Percentiles rank a stretch among this genome's conserved stretches.
These are phyloP conservation scores for Diaporthe sp. DNA, from an alignment of 2,329 filamentous ascomycete species.

Conservation along the genomic window DNA sequence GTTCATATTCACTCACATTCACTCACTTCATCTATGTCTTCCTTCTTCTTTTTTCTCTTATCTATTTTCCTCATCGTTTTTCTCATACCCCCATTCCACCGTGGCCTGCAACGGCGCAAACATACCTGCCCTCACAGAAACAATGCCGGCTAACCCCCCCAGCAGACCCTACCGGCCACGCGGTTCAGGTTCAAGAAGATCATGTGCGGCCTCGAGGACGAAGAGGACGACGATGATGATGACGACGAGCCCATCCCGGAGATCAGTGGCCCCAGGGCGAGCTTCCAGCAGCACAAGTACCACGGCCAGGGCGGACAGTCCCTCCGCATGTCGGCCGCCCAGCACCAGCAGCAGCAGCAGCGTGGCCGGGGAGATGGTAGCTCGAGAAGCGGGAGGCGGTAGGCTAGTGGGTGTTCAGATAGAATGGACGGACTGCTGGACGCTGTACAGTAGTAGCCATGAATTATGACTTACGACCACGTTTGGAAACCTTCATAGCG, in stretches of 20 bases:
- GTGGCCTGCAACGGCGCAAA: not conserved
- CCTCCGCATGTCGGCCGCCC: conserved; percentile 9
- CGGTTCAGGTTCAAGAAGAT: conserved; percentile 69
- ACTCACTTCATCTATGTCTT: not conserved
- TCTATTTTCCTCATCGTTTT: not conserved
- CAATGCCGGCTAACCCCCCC: not conserved
- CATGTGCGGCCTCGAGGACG: conserved; percentile 66
- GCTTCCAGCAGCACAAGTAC: conserved; percentile 38
- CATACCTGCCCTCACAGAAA: not conserved
- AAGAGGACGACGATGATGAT: conserved; percentile 48
- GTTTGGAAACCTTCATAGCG: not conserved
- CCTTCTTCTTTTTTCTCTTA: not conserved
- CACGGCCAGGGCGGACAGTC: conserved; percentile 38
- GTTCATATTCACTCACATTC: not conserved
- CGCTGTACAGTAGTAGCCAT: not conserved
- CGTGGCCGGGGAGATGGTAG: conserved; percentile 27
- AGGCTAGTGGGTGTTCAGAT: not conserved
- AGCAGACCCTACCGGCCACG: conserved; percentile 68
- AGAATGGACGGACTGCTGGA: not conserved
- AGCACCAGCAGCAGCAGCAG: conserved; percentile 24
- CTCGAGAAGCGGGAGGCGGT: conserved; percentile 1
- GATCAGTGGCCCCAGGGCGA: not conserved
- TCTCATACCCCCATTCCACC: not conserved
- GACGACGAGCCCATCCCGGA: conserved; percentile 38
- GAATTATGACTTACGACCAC: conserved; percentile 26